phyloP scores from a whole-genome alignment of 202 grass and related monocot species.

The Saccharum hybrid region DNA sequence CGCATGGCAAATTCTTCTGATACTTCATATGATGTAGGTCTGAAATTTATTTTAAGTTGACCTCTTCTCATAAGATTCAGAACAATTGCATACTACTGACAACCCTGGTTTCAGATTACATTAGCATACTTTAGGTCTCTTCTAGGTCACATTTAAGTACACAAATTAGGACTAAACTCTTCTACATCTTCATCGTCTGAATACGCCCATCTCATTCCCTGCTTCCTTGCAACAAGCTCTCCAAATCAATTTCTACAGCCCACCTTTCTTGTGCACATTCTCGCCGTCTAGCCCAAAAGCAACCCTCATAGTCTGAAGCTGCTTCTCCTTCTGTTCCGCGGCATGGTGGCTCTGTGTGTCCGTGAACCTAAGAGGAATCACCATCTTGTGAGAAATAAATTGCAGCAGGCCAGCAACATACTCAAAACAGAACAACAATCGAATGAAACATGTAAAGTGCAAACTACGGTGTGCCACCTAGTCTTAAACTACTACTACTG shows the following conservation, averaged over 20 bases:
- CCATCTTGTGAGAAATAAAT: constrained; percentile 10
- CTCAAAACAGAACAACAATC: background rate
- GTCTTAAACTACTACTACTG: background rate
- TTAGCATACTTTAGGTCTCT: background rate
- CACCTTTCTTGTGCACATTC: constrained; percentile 39
- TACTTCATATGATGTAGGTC: background rate
- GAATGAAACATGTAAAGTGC: background rate
- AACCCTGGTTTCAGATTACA: background rate
- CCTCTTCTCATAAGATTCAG: background rate
- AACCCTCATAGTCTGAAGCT: constrained; percentile 70
- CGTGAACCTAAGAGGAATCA: constrained; percentile 50
- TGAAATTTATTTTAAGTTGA: background rate
- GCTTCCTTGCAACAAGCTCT: constrained; percentile 56
- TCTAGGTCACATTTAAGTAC: background rate
- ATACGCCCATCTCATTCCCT: constrained; percentile 10
- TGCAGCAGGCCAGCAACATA: background rate
- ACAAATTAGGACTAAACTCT: background rate
- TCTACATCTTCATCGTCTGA: constrained; percentile 28
- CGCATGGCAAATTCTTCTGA: background rate
- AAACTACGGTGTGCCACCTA: background rate
- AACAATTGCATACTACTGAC: background rate
- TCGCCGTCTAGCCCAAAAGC: constrained; percentile 63
- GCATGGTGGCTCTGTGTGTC: constrained; percentile 70
- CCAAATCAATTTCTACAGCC: constrained; percentile 49
- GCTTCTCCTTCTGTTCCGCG: constrained; percentile 68